Evolutionary conservation across 1,284 basidiomycete genomes (phyloP), one percentile per base, ranked within the genome.

Genomic region (Paramarasmius palmivorus): DNA sequence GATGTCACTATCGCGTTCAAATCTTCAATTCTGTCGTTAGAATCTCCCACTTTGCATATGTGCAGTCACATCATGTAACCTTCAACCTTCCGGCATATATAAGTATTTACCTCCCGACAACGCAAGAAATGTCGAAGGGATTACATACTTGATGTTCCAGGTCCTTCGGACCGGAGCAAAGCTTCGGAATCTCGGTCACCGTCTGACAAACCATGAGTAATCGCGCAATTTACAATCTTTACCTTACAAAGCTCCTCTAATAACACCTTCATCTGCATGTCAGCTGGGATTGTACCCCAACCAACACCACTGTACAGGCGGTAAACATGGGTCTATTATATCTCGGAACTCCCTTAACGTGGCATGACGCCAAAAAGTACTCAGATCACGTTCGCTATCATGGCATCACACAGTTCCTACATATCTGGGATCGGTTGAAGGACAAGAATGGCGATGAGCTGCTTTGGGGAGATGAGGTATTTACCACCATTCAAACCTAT

Each of bases 381-480:
- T 92, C 93, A 12, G 86, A 95, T 65, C 93, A 98, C 75, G 93
- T 99, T 61, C 82, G 95, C 58, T 73, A 80, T 52, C 95, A 99
- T 70, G 97, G 97, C 37, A 94, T 99, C 66, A 87, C 91, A 19
- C 97, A 99, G 74, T 97, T 99, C 68, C 73, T 99, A 49, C 81
- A 94, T 63, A 93, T 89, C 39, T 99, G 94, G 93, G 84, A 94
- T 66, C 83, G 86, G 56, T 80, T 95, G 69, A 98, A 97, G 79
- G 90, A 93, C 67, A 82, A 93, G 55, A 81, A 84, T n/a, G 95
- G 94, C 9, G 95, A 99, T 65, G 88, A 90, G 57, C 75, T 99
- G 46, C 82, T 98, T n/a, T 99, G 97, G 97, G 97, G 97, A 26
- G 97, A 99, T 66, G 97, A 99, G 86, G 95, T 95, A 65, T 59